Base-by-base conservation (phyloP, 176 grass and related monocot species). In the Rhynchospora breviuscula region DNA sequence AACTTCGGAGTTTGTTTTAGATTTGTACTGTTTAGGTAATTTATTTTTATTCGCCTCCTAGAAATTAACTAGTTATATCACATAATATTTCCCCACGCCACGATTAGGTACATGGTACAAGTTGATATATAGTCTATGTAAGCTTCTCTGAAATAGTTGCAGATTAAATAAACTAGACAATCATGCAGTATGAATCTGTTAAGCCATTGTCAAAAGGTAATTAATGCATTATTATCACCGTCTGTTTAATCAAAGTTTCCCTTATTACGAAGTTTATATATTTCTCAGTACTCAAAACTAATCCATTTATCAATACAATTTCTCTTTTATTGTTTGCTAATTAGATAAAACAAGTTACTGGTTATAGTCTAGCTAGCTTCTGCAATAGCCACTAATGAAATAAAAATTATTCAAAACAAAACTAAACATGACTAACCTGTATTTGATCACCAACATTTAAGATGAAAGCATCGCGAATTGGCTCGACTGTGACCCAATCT, bases 361-460 rank as follows among this genome's bases (percentile, higher is more conserved):
- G 26, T 6, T 59, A 54, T 11, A 59, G 9, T 8, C 51, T 19
- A 26, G 19, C 6, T 4, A 80, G 0, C 14, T 78, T 2, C 4
- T 33, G 67, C 59, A 2, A 15, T 53, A 12, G 52, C 15, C 21
- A 29, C 26, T 29, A 8, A 1, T 62, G 21, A 46, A 13, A 5
- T 31, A 8, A 78, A 13, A 78, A 56, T 40, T 40, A 40, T 40
- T 40, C 35, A 10, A 40, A 13, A 15, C 12, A 4, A 23, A 68
- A 43, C 10, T 57, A 8, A 56, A 53, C 6, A 77, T 33, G 21
- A 58, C 67, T 79, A 68, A 88, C 94, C 92, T 98, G 92, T 66
- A 94, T 98, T 40, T 98, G 95, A 79, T 98, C 95, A 4, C 90
- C 95, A 48, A 98, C 72, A 80, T 98, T 94, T 83, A 98, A 48